Evolutionary conservation across 306 rosid genomes (phyloP).

Genomic region (Prunus padus): DNA sequence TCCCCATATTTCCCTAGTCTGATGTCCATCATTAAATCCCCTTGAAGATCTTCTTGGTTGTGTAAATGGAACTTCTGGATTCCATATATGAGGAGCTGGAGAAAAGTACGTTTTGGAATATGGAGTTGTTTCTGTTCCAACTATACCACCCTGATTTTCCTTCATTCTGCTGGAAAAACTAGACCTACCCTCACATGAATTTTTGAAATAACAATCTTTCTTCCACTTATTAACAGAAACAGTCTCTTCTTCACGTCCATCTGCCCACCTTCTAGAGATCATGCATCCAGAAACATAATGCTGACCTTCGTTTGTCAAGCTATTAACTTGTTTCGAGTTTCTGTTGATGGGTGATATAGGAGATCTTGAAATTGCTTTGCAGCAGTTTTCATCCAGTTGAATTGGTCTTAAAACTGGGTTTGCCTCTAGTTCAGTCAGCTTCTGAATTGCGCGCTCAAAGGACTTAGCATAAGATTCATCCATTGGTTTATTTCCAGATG

Average conservation of each 20-base stretch:
- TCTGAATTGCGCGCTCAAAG: conserved; percentile 64
- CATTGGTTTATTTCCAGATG: conserved; percentile 61
- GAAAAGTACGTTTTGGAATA: conserved; percentile 38
- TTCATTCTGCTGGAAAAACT: conserved; percentile 22
- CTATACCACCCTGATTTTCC: conserved; percentile 26
- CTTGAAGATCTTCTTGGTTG: conserved; percentile 54
- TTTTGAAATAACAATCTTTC: conserved; percentile 27
- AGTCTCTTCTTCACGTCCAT: background rate
- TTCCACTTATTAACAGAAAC: conserved; percentile 26
- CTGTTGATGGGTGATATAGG: conserved; percentile 5
- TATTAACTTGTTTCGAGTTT: conserved; percentile 4
- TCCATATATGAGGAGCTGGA: conserved; percentile 37
- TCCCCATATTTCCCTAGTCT: conserved; percentile 42
- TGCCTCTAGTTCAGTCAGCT: conserved; percentile 48
- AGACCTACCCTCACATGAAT: conserved; percentile 21
- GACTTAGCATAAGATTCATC: conserved; percentile 81
- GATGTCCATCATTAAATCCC: conserved; percentile 47
- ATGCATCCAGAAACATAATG: conserved; percentile 6
- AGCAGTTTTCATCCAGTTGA: conserved; percentile 10
- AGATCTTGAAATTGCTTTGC: conserved; percentile 20
- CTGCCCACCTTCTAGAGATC: conserved; percentile 16
- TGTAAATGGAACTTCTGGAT: conserved; percentile 36
- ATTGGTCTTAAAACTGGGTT: conserved; percentile 17
- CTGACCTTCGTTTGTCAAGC: conserved; percentile 2
- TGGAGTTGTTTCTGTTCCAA: conserved; percentile 32